Evolutionary conservation across 441 rosid species (phyloP), one percentile per base, ranked within the genome.

Genomic region (Rhodomyrtus psidioides): DNA sequence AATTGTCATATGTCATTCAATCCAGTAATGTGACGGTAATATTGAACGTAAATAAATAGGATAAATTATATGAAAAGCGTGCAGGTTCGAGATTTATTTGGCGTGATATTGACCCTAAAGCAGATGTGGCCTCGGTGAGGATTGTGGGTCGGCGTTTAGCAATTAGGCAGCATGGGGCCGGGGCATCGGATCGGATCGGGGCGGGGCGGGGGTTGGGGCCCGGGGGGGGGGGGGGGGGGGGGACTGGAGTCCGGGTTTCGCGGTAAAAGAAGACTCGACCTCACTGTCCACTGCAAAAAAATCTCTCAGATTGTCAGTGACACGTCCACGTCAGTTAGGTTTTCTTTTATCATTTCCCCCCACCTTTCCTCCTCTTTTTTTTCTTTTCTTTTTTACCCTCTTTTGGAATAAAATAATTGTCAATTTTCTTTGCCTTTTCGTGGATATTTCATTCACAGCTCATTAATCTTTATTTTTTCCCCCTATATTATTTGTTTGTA

Each of bases 191-290:
- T 3, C 6, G 15, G 65, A 49, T 4, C 60, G 28, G 26, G 23
- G 9, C 6, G 23, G 55, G 51, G 46, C 24, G 44, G 2, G 34
- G 34, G 34, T 34, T 34, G 7, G 46, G 16, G 30, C 23, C 53
- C 49, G 46, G 12, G 82, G 89, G 90, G 91, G 86, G 16, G 30
- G n/a, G 55, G 54, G 46, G 12, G 82, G 89, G 90, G 91, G 86
- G 65, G 93, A 88, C 92, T 92, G 92, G 88, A 92, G 90, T 89
- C 94, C 95, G 95, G 84, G 92, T 93, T 93, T 93, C 86, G 84
- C 92, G 94, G 95, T 91, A 88, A 62, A 42, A 93, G 53, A 88
- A n/a, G 95, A 92, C 93, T 28, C 83, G 90, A 90, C 92, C 85
- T 65, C n/a, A 23, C 39, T 3, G 53, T 30, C 23, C 23, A 12